Conservation (phyloP, 805 yeast genomes). For the Ogataea thermomethanolica region DNA sequence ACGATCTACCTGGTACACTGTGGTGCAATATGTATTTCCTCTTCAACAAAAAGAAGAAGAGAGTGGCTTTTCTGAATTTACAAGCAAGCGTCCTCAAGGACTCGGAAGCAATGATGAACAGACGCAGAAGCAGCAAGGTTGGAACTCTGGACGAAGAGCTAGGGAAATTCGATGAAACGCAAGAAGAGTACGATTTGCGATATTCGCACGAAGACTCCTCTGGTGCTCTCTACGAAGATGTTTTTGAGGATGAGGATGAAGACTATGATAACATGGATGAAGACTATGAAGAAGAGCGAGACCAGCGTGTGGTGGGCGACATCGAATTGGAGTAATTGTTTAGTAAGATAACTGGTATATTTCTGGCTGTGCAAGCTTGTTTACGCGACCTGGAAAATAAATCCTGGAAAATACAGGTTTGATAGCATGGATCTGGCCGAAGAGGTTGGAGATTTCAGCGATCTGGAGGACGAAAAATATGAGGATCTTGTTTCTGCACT, state of each 20-base stretch:
- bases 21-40: conserved; percentile 91
- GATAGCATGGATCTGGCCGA: conserved; percentile 18
- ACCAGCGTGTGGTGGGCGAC: conserved; percentile 35
- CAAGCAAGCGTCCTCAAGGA: conserved; percentile 41
- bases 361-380: conserved; percentile 3
- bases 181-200: conserved; percentile 36
- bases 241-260: conserved; percentile 39
- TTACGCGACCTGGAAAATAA: conserved; percentile 1
- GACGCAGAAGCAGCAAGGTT: conserved; percentile 32
- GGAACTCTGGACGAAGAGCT: conserved; percentile 32
- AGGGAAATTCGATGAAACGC: conserved; percentile 29
- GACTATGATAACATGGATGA: conserved; percentile 36
- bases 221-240: conserved; percentile 32
- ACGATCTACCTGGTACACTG: conserved; percentile 54
- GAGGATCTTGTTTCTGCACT: conserved; percentile 29
- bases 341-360: background rate
- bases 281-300: conserved; percentile 23
- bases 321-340: conserved; percentile 29
- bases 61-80: conserved; percentile 83
- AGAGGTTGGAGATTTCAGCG: conserved; percentile 25
- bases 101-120: conserved; percentile 30
- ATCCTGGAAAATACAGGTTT: background rate
- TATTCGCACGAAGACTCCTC: conserved; percentile 23
- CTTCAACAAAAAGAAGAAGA: conserved; percentile 83
- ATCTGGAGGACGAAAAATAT: conserved; percentile 35